A percentile compares a stretch with the other conserved stretches of the same genome.
Evolutionary conservation across 176 grass and related monocot genomes (phyloP).

Genomic region (Musa schizocarpa): DNA sequence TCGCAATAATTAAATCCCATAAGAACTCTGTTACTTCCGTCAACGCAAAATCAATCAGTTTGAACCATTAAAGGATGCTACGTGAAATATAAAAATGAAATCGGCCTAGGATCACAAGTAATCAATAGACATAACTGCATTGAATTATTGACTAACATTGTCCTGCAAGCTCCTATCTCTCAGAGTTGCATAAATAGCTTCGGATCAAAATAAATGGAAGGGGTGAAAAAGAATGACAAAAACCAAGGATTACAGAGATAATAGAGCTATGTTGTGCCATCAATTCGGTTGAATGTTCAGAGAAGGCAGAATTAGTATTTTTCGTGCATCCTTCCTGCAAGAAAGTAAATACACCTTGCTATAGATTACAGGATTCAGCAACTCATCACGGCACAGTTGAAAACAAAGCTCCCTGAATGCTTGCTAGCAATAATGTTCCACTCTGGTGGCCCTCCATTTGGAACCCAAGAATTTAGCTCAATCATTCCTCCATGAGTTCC

Average conservation of each 20-base stretch:
- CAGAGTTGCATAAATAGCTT: slow-evolving; percentile 39
- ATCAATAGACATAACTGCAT: neutral
- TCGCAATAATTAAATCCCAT: neutral
- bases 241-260: slow-evolving; percentile 43
- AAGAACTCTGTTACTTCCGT: neutral
- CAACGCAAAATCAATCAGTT: neutral
- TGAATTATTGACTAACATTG: slow-evolving; percentile 48
- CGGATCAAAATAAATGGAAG: slow-evolving; percentile 48
- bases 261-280: slow-evolving; percentile 31
- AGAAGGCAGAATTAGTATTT: slow-evolving; percentile 18
- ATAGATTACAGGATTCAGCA: slow-evolving; percentile 64
- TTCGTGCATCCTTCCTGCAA: slow-evolving; percentile 8
- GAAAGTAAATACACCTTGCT: slow-evolving; percentile 29
- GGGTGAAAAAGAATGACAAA: slow-evolving; percentile 49
- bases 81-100: neutral
- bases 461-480: slow-evolving; percentile 88
- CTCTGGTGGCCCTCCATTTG: slow-evolving; percentile 39
- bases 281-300: slow-evolving; percentile 30
- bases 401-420: slow-evolving; percentile 77
- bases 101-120: neutral
- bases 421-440: slow-evolving; percentile 74
- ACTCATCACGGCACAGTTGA: slow-evolving; percentile 94
- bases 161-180: slow-evolving; percentile 43
- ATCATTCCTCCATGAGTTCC: slow-evolving; percentile 62
- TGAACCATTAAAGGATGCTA: neutral